These are phyloP conservation scores for Suillus occidentalis DNA, from an alignment of 768 basidiomycete genomes.

Conservation along the genomic window DNA sequence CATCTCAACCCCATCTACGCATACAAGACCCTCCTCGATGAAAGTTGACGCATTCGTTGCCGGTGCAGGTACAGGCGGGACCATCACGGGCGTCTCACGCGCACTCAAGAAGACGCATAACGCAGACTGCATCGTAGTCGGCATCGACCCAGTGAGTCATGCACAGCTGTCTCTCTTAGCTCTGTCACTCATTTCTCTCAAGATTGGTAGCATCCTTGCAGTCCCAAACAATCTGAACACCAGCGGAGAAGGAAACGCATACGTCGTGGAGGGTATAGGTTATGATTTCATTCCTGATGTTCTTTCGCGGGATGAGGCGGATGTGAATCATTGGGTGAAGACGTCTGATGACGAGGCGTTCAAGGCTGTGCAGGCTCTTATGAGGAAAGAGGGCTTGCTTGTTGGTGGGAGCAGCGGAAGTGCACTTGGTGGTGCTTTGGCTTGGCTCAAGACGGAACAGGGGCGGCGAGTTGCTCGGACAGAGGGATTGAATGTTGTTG, in stretches of 20 bases:
- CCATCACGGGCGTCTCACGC: constrained; percentile 83
- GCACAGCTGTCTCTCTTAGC: not conserved
- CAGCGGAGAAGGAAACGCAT: constrained; percentile 48
- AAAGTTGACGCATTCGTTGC: constrained; percentile 83
- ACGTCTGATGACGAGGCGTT: constrained; percentile 81
- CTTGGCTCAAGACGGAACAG: constrained; percentile 72
- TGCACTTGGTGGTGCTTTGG: constrained; percentile 71
- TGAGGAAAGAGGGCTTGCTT: constrained; percentile 84
- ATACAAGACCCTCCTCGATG: constrained; percentile 57
- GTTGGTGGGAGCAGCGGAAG: constrained; percentile 95
- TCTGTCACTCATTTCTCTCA: constrained; percentile 13
- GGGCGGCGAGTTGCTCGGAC: constrained; percentile 65
- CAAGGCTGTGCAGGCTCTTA: constrained; percentile 67
- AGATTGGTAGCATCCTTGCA: constrained; percentile 90
- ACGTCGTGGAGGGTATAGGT: constrained; percentile 95
- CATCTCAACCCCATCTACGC: constrained; percentile 60
- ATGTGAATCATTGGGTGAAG: constrained; percentile 85
- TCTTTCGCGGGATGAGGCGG: constrained; percentile 57
- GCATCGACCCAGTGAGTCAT: constrained; percentile 79
- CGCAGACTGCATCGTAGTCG: constrained; percentile 71
- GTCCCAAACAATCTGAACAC: constrained; percentile 63
- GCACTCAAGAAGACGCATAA: constrained; percentile 82
- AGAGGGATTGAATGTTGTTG: constrained; percentile 82
- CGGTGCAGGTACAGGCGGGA: constrained; percentile 94
- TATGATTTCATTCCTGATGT: constrained; percentile 93